Evolutionary conservation across 805 yeast genomes (phyloP).

Genomic region (Ascoidea rubescens): DNA sequence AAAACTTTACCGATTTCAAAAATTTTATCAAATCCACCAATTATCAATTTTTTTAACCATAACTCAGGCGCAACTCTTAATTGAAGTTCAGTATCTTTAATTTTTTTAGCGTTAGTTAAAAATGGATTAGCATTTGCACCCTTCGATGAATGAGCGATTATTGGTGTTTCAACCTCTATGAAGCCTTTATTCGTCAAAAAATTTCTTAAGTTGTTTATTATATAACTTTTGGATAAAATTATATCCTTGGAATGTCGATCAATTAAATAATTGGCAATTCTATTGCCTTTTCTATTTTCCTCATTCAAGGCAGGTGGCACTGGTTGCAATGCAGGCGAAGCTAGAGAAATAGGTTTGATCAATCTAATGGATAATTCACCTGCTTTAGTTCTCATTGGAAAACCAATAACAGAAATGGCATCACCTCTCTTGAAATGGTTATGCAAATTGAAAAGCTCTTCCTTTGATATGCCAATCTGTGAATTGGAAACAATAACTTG

Average conservation of each 20-base stretch:
- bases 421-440: conserved; percentile 56
- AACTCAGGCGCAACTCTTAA: conserved; percentile 92
- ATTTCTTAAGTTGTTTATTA: conserved; percentile 39
- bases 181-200: conserved; percentile 38
- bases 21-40: conserved; percentile 96
- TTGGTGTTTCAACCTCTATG: conserved; percentile 82
- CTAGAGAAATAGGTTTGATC: conserved; percentile 30
- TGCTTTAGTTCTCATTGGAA: conserved; percentile 59
- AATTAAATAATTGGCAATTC: conserved; percentile 63
- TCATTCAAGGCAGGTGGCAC: conserved; percentile 53
- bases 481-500: conserved; percentile 34
- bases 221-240: conserved; percentile 35
- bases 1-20: conserved; percentile 98
- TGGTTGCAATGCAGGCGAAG: conserved; percentile 58
- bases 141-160: conserved; percentile 53
- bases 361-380: conserved; percentile 70
- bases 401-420: conserved; percentile 48
- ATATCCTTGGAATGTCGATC: conserved; percentile 35
- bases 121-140: conserved; percentile 96
- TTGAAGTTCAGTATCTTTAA: conserved; percentile 25
- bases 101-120: conserved; percentile 27
- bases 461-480: neutral
- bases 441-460: conserved; percentile 15
- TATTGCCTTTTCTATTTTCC: conserved; percentile 44
- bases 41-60: conserved; percentile 90